Conservation (phyloP, 371 early-diverging fungal species). For the Actinomucor elegans region DNA sequence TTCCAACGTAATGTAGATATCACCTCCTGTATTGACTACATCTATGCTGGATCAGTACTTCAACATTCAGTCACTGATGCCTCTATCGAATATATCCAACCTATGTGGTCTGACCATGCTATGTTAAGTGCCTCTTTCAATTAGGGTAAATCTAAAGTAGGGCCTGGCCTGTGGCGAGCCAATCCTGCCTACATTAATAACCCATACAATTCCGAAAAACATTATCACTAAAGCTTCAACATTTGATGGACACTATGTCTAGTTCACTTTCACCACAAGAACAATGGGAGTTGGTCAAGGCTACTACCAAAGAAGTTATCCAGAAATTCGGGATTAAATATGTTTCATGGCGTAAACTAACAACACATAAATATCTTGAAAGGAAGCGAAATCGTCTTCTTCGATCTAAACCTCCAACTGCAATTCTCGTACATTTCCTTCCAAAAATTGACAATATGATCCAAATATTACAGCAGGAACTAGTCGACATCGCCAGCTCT, state of each 20-base stretch:
- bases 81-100: background rate
- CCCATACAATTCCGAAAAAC: background rate
- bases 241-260: background rate
- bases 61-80: background rate
- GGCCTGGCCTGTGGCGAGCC: background rate
- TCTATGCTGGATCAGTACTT: background rate
- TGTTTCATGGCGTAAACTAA: background rate
- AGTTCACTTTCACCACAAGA: background rate
- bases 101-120: conserved; percentile 8
- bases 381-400: background rate
- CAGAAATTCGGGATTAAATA: background rate
- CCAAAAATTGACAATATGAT: background rate
- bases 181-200: background rate
- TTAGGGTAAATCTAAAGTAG: background rate
- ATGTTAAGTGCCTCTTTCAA: background rate
- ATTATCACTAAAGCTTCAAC: background rate
- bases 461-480: background rate
- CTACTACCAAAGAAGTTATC: background rate
- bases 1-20: background rate
- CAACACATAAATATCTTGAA: background rate
- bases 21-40: background rate
- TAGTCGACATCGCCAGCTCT: background rate
- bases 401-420: background rate
- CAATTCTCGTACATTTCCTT: background rate
- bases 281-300: background rate